phyloP scores from a whole-genome alignment of 2,329 filamentous ascomycete species.

The Diaporthe nobilis region DNA sequence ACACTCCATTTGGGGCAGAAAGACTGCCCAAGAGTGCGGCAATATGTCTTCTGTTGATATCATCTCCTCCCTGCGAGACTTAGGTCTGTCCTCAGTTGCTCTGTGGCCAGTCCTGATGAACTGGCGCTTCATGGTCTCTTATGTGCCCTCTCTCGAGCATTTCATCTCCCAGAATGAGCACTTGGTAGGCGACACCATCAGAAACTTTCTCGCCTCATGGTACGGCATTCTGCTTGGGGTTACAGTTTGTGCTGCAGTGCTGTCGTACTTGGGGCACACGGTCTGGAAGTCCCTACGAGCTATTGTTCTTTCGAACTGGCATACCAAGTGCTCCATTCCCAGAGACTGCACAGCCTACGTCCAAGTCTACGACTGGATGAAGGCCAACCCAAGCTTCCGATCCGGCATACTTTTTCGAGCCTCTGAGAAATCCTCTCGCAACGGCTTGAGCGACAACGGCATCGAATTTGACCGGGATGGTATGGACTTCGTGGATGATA shows the following conservation, averaged over 20 bases:
- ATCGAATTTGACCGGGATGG: not conserved
- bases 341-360: not conserved
- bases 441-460: not conserved
- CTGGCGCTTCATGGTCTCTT: slow-evolving; percentile 33
- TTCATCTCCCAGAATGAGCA: slow-evolving; percentile 6
- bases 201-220: not conserved
- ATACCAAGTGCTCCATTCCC: slow-evolving; percentile 17
- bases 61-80: not conserved
- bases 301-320: not conserved
- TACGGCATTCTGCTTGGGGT: not conserved
- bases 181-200: not conserved
- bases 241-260: not conserved
- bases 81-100: slow-evolving; percentile 35
- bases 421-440: not conserved
- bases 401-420: not conserved
- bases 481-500: not conserved
- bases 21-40: too few relatives aligned
- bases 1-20: not conserved
- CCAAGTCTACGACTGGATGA: not conserved
- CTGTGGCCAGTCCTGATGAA: slow-evolving; percentile 35
- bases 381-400: not conserved
- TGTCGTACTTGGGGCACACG: not conserved
- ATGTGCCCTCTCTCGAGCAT: slow-evolving; percentile 11
- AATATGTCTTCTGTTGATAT: not conserved
- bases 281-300: slow-evolving; percentile 7